Evolutionary conservation across 371 early-diverging fungal species (phyloP).

Genomic region (Haplosporangium sp.): DNA sequence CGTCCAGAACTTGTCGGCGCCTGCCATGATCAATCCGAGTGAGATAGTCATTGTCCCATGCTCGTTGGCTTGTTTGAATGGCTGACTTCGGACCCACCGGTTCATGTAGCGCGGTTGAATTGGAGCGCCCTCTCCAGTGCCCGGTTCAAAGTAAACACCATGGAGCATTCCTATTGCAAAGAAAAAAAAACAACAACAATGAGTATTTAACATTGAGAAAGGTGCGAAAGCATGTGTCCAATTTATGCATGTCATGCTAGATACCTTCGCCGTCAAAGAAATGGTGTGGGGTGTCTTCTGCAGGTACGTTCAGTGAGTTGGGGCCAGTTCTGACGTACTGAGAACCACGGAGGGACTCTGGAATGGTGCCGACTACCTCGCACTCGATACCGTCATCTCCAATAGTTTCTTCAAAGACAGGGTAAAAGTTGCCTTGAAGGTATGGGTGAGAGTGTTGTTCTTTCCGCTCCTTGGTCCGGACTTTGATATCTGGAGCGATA

Average conservation of each 20-base stretch:
- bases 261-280: slow-evolving; percentile 45
- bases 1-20: slow-evolving; percentile 4
- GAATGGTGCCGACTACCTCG: slow-evolving; percentile 37
- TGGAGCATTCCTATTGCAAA: slow-evolving; percentile 39
- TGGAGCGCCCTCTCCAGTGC: slow-evolving; percentile 1
- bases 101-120: slow-evolving; percentile 50
- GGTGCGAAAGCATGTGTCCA: too few species aligned
- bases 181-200: background rate
- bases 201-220: background rate
- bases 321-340: slow-evolving; percentile 51
- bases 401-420: slow-evolving; percentile 49
- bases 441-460: slow-evolving; percentile 40
- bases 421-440: slow-evolving; percentile 44
- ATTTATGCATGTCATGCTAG: background rate
- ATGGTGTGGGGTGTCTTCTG: slow-evolving; percentile 21
- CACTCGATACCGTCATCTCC: slow-evolving; percentile 48
- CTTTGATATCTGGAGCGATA: slow-evolving; percentile 26
- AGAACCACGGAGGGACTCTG: slow-evolving; percentile 27
- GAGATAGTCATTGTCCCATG: slow-evolving; percentile 20
- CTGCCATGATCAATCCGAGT: slow-evolving; percentile 26
- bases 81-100: slow-evolving; percentile 36
- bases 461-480: slow-evolving; percentile 18
- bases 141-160: slow-evolving; percentile 44
- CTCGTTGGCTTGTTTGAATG: slow-evolving; percentile 28
- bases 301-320: slow-evolving; percentile 28